Evolutionary conservation across 164 flowering plant species (phyloP).

Genomic region (Vitis amurensis): DNA sequence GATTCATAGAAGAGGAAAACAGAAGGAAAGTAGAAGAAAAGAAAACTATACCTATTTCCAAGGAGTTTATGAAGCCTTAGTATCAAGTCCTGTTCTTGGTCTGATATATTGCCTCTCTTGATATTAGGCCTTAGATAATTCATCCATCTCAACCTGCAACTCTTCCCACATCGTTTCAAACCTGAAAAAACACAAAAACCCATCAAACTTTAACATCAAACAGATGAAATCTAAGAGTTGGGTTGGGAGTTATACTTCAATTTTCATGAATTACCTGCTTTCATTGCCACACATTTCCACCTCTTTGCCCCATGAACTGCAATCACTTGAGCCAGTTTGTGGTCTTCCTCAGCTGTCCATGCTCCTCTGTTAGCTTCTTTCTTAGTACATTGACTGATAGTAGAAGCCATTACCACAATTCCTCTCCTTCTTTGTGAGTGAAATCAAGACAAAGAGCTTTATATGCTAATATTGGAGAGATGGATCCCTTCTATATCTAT

Average conservation of each 20-base stretch:
- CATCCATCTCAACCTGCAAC: conserved; percentile 48
- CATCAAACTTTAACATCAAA: not conserved
- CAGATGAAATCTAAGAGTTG: not conserved
- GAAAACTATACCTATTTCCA: conserved; percentile 31
- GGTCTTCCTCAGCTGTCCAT: conserved; percentile 42
- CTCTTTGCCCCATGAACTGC: conserved; percentile 30
- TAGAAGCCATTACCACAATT: conserved; percentile 10
- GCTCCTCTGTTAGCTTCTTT: conserved; percentile 28
- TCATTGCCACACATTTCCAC: conserved; percentile 31
- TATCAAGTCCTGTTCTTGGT: conserved; percentile 42
- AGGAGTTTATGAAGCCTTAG: conserved; percentile 40
- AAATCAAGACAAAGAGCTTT: not conserved
- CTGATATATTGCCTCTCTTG: conserved; percentile 38
- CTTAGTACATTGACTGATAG: conserved; percentile 10
- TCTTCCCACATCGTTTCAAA: conserved; percentile 42
- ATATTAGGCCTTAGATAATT: conserved; percentile 41
- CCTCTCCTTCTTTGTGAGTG: not conserved
- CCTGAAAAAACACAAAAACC: conserved; percentile 16
- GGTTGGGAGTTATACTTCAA: too few relatives aligned
- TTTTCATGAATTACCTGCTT: conserved; percentile 24
- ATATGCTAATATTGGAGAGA: too few relatives aligned
- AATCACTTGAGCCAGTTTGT: conserved; percentile 27
- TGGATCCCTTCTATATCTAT: not conserved
- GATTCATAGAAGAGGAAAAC: not conserved
- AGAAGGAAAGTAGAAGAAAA: not conserved